Percentiles rank a stretch among this genome's conserved stretches.
These are phyloP conservation scores for Cyamopsis tetragonoloba DNA, from an alignment of 306 rosid genomes.

Conservation along the genomic window DNA sequence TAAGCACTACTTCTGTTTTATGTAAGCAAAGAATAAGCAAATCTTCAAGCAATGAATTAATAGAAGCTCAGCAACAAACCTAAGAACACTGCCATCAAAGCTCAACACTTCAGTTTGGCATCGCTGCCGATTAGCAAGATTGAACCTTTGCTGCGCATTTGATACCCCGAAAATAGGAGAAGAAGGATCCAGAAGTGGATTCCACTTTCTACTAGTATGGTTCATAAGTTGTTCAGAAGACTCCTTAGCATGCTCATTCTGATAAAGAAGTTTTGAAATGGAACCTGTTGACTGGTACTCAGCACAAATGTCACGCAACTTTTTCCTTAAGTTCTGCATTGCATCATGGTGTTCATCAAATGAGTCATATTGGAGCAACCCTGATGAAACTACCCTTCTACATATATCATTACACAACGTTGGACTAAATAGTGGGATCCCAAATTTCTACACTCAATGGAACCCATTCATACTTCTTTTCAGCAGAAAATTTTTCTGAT, in stretches of 20 bases:
- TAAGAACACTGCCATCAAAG: constrained; percentile 82
- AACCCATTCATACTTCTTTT: constrained; percentile 80
- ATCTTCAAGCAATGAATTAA: constrained; percentile 13
- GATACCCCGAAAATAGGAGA: constrained; percentile 77
- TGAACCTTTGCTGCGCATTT: constrained; percentile 62
- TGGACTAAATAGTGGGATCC: constrained; percentile 89
- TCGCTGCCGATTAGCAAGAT: constrained; percentile 67
- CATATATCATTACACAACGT: constrained; percentile 69
- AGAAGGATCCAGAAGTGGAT: constrained; percentile 75
- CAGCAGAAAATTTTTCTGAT: constrained; percentile 38
- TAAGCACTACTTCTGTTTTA: background rate
- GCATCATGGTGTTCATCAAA: constrained; percentile 74
- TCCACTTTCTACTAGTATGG: constrained; percentile 88
- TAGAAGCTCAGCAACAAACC: constrained; percentile 50
- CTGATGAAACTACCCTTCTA: constrained; percentile 73
- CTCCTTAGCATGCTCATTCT: constrained; percentile 66
- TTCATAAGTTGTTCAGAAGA: constrained; percentile 51
- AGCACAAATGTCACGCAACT: constrained; percentile 70
- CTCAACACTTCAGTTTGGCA: constrained; percentile 79
- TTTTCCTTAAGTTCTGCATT: constrained; percentile 78
- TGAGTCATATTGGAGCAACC: constrained; percentile 72
- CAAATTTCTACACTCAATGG: constrained; percentile 90
- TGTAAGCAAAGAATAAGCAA: background rate
- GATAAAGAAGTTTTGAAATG: constrained; percentile 83
- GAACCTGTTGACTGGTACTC: constrained; percentile 87